Evolutionary conservation across 805 yeast species (phyloP).

Genomic region (Candida nitratophila): DNA sequence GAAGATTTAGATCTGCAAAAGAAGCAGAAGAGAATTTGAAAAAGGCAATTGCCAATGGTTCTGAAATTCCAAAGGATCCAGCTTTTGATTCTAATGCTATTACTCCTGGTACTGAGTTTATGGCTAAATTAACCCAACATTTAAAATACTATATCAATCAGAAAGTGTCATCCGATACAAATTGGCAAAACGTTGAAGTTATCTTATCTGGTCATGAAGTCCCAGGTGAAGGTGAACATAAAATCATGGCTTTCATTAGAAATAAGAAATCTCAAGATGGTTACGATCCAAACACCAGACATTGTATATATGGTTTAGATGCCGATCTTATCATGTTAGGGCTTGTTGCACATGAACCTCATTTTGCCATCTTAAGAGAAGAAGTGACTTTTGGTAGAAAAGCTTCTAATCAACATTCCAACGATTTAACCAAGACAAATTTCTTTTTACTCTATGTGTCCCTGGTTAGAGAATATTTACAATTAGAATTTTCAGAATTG

Average conservation of each 20-base stretch:
- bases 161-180: constrained; percentile 77
- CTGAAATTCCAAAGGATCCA: constrained; percentile 70
- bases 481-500: constrained; percentile 73
- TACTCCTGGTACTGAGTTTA: constrained; percentile 95
- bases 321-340: constrained; percentile 96
- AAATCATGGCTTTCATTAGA: constrained; percentile 90
- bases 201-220: constrained; percentile 90
- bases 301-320: constrained; percentile 92
- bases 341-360: constrained; percentile 89
- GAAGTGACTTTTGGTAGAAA: constrained; percentile 80
- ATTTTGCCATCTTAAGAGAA: constrained; percentile 87
- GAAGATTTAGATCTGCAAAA: constrained; percentile 89
- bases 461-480: constrained; percentile 83
- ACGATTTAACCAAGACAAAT: constrained; percentile 64
- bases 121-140: constrained; percentile 80
- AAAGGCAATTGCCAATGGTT: constrained; percentile 60
- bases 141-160: constrained; percentile 83
- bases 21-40: constrained; percentile 77
- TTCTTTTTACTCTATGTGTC: constrained; percentile 82
- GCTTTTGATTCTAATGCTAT: constrained; percentile 90
- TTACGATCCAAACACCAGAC: constrained; percentile 77
- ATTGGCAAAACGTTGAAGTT: constrained; percentile 75
- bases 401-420: constrained; percentile 23
- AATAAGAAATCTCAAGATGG: constrained; percentile 63
- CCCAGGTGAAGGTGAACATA: constrained; percentile 98